Percentiles rank a stretch among this genome's conserved stretches.
These are phyloP conservation scores for Mycosarcoma maydis DNA, from an alignment of 1,284 basidiomycete genomes.

Conservation along the genomic window DNA sequence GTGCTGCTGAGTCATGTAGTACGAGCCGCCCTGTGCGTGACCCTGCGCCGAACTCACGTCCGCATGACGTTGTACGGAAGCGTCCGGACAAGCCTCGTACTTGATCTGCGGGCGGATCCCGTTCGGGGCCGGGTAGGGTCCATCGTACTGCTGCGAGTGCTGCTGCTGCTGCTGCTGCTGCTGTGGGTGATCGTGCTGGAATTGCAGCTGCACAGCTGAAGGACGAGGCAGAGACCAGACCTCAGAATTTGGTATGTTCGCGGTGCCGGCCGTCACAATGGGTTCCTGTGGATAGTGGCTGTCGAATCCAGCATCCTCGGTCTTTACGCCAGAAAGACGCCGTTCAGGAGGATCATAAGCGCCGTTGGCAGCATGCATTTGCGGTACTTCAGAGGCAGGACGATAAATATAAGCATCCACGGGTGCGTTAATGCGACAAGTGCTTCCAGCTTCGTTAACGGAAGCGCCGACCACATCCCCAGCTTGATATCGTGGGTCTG, in stretches of 20 bases:
- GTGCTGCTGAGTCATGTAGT: slow-evolving; percentile 10
- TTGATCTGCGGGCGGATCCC: neutral
- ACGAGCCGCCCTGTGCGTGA: neutral
- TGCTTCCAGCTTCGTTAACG: neutral
- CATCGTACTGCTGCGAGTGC: neutral
- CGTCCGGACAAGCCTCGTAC: neutral
- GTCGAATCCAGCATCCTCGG: neutral
- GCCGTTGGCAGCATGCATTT: neutral
- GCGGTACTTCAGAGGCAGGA: slow-evolving; percentile 1
- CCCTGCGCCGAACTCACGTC: neutral
- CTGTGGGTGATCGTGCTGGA: neutral
- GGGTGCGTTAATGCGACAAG: neutral
- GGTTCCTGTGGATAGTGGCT: neutral
- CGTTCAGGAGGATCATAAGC: neutral
- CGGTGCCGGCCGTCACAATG: neutral
- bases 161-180: neutral
- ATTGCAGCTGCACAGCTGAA: neutral
- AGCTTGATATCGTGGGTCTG: neutral
- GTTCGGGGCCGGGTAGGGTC: neutral
- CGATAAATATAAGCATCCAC: neutral
- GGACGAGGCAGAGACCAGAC: slow-evolving; percentile 1
- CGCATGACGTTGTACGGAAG: neutral
- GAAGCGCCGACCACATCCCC: neutral
- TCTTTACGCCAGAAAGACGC: neutral
- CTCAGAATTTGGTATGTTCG: neutral